Evolutionary conservation across 306 rosid species (phyloP).

Genomic region (Geum urbanum): DNA sequence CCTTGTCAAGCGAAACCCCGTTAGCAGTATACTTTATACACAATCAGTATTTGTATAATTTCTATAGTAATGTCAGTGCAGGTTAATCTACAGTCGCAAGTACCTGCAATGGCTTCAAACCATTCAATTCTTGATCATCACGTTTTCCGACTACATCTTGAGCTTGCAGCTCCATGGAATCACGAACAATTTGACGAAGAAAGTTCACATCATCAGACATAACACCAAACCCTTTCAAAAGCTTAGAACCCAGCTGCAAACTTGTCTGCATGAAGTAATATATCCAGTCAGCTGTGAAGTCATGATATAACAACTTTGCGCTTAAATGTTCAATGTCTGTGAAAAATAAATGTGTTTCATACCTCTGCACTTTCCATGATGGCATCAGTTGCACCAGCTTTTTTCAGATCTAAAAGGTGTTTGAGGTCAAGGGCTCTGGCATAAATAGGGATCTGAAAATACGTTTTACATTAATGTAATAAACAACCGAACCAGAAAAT

Average conservation of each 20-base stretch:
- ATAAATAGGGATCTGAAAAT: slow-evolving; percentile 76
- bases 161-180: slow-evolving; percentile 91
- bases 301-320: not conserved
- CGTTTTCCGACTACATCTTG: slow-evolving; percentile 51
- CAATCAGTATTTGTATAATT: not conserved
- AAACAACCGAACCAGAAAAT: slow-evolving; percentile 21
- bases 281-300: slow-evolving; percentile 13
- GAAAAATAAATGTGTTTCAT: slow-evolving; percentile 7
- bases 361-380: slow-evolving; percentile 94
- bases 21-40: slow-evolving; percentile 11
- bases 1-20: slow-evolving; percentile 42
- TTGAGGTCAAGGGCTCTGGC: slow-evolving; percentile 82
- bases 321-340: not conserved
- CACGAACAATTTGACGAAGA: slow-evolving; percentile 74
- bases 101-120: slow-evolving; percentile 85
- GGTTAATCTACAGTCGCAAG: slow-evolving; percentile 20
- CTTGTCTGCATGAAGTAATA: slow-evolving; percentile 67
- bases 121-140: slow-evolving; percentile 45
- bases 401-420: slow-evolving; percentile 88
- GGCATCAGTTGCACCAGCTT: slow-evolving; percentile 90
- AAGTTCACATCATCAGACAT: slow-evolving; percentile 96
- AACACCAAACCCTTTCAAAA: slow-evolving; percentile 88
- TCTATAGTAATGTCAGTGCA: not conserved
- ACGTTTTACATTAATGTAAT: slow-evolving; percentile 21
- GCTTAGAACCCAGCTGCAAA: slow-evolving; percentile 92